Evolutionary conservation across 805 yeast genomes (phyloP), one percentile per base, ranked within the genome.

Genomic region (Lachancea sp.): DNA sequence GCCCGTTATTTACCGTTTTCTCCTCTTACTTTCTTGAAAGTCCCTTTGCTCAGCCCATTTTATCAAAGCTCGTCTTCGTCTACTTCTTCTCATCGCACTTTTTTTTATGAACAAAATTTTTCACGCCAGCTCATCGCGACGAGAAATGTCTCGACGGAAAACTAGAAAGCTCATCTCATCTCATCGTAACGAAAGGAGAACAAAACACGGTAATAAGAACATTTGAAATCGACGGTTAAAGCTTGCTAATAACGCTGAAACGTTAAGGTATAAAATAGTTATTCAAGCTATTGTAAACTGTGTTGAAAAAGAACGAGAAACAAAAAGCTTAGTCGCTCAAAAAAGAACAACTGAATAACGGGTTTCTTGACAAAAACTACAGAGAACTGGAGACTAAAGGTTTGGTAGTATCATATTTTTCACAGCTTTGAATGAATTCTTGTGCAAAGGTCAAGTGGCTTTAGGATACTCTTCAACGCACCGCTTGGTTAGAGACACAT

Each of bases 101-200:
- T 30, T 30, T 30, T 30, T 30, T 19, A n/a, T 22, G 12, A 11
- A 30, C 25, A 8, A 11, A 8, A 23, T 23, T 11, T 23, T 11
- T 23, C 25, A 18, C 23, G 23, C 13, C 34, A 30, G 17, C 34
- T 17, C 30, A 28, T 28, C 34, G 34, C 34, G 34, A 17, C n/a
- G 12, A 30, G 21, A 16, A 30, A 28, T 28, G 30, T 28, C 30
- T 28, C 30, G 30, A 28, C 16, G 30, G 30, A 28, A 28, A 28
- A 28, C 8, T 12, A 9, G 15, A 30, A 30, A 30, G 22, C 34
- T 16, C 34, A 30, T 30, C 34, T 17, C 34, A 30, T 17, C 34
- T 30, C 34, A 30, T 30, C 34, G 34, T 13, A 17, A 15, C 15
- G 8, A n/a, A n/a, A 26, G n/a, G 8, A 26, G 6, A 7, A 15